A percentile compares a stretch with the other conserved stretches of the same genome.
Evolutionary conservation across 768 basidiomycete species (phyloP).

Genomic region (Pleurotus citrinopileatus): DNA sequence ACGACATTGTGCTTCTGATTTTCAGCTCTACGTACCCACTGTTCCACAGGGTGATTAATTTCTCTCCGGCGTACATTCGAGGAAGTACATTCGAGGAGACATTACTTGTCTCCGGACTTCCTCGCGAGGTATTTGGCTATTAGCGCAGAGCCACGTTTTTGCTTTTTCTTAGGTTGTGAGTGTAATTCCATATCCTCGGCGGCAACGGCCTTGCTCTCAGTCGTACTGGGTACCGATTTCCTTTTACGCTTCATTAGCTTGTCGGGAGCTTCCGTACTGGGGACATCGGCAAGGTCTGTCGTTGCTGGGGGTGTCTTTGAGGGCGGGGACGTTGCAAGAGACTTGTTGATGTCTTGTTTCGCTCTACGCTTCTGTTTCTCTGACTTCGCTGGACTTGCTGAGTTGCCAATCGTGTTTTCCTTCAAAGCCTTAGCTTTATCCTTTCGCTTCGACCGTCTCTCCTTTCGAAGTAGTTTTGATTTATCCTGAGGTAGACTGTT

Average conservation of each 20-base stretch:
- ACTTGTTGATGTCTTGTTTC: constrained; percentile 11
- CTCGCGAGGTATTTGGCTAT: neutral
- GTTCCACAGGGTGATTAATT: neutral
- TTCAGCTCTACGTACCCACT: neutral
- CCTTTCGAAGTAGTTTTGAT: constrained; percentile 28
- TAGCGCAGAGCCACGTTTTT: neutral
- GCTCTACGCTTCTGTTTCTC: constrained; percentile 18
- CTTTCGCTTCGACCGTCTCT: constrained; percentile 47
- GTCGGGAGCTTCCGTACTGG: neutral
- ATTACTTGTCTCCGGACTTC: neutral
- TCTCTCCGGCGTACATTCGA: neutral
- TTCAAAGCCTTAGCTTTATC: constrained; percentile 38
- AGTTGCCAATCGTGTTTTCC: constrained; percentile 24
- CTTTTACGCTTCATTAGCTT: constrained; percentile 9
- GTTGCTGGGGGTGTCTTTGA: too few species aligned
- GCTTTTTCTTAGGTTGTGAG: neutral
- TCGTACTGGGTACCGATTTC: neutral
- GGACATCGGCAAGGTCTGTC: too few species aligned
- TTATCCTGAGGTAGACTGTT: neutral
- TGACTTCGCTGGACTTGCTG: constrained; percentile 13
- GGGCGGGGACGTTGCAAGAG: too few species aligned
- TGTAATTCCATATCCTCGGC: neutral
- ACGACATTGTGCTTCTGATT: neutral
- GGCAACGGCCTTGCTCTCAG: neutral
- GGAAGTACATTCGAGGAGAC: neutral